Percentiles rank a stretch among this genome's conserved stretches.
Evolutionary conservation across 75 land plant species (phyloP).

Genomic region (Chamaecyparis obtusa): DNA sequence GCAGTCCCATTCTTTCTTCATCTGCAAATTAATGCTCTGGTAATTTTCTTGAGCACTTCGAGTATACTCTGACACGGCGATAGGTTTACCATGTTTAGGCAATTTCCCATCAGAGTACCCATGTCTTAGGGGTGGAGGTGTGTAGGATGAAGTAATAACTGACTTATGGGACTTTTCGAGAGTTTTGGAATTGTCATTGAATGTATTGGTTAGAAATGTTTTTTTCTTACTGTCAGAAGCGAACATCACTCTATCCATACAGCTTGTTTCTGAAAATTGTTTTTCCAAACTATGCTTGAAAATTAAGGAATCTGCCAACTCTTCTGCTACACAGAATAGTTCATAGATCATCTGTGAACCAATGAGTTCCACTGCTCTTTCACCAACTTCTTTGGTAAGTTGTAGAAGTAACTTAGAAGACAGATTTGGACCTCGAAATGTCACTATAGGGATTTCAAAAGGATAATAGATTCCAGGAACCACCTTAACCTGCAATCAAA

Average conservation of each 20-base stretch:
- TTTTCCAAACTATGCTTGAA: background rate
- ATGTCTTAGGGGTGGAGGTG: background rate
- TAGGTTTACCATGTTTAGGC: background rate
- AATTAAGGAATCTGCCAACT: slow-evolving; percentile 16
- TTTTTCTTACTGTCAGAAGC: background rate
- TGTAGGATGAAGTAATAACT: slow-evolving; percentile 3
- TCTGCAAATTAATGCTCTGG: background rate
- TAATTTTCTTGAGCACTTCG: slow-evolving; percentile 2
- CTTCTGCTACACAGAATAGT: slow-evolving; percentile 21
- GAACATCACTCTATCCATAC: background rate
- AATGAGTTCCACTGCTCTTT: slow-evolving; percentile 17
- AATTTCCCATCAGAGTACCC: background rate
- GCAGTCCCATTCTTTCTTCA: slow-evolving; percentile 19
- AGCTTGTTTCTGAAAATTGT: background rate
- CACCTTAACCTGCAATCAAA: slow-evolving; percentile 24
- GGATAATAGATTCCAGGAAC: slow-evolving; percentile 27
- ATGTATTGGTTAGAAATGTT: slow-evolving; percentile 1
- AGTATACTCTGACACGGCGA: background rate
- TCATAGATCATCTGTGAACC: slow-evolving; percentile 34
- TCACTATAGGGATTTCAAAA: slow-evolving; percentile 32
- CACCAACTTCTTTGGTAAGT: slow-evolving; percentile 22
- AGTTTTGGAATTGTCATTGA: background rate
- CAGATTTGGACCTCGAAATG: slow-evolving; percentile 18
- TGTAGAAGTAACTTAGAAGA: slow-evolving; percentile 13
- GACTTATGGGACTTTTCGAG: background rate